Evolutionary conservation across 495 filamentous ascomycete genomes (phyloP).

Genomic region (Tuber aestivum): DNA sequence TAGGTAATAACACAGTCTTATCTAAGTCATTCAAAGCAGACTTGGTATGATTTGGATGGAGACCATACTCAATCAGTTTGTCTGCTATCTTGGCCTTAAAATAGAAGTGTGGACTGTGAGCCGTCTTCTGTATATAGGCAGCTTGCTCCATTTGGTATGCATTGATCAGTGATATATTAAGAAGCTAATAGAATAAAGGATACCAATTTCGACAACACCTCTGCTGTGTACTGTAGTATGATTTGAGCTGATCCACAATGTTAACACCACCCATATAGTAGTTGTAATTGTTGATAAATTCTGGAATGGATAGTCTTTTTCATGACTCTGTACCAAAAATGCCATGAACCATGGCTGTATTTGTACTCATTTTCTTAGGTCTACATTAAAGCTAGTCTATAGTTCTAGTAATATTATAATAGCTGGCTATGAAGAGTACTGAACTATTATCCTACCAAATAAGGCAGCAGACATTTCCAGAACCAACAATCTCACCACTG

Average conservation of each 20-base stretch:
- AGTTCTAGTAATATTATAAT: background rate
- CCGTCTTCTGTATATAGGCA: too few relatives aligned
- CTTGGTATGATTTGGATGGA: too few relatives aligned
- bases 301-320: background rate
- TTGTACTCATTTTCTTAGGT: too few relatives aligned
- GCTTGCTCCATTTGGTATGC: background rate
- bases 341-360: too few relatives aligned
- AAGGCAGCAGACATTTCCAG: background rate
- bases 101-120: too few relatives aligned
- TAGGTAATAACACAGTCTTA: too few relatives aligned
- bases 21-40: too few relatives aligned
- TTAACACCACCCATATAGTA: background rate
- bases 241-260: background rate
- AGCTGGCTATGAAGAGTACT: slow-evolving; percentile 2
- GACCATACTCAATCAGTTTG: too few relatives aligned
- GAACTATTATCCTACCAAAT: slow-evolving; percentile 4
- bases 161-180: slow-evolving; percentile 26
- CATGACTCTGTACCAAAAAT: background rate
- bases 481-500: background rate
- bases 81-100: background rate
- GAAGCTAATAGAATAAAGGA: slow-evolving; percentile 35
- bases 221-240: slow-evolving; percentile 18
- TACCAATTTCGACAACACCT: slow-evolving; percentile 21
- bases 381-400: background rate
- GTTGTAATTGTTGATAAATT: background rate